These are phyloP conservation scores for Trichosporon ovoides DNA, from an alignment of 1,284 basidiomycete species.

Conservation along the genomic window DNA sequence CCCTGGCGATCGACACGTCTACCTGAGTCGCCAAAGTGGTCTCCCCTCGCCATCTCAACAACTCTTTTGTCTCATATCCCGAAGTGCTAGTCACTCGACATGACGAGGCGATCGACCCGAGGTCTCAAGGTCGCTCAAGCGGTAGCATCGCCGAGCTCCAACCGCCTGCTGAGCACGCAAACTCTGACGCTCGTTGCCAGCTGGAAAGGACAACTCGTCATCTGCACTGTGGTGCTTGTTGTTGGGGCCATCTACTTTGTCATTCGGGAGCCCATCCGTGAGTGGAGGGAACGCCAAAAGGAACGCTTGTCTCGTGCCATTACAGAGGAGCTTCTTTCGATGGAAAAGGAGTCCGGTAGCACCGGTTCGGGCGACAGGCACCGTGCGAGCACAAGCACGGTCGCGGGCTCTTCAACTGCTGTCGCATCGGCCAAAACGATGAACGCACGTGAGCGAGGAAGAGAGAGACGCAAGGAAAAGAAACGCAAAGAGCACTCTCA, in stretches of 20 bases:
- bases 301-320: conserved; percentile 28
- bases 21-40: not conserved
- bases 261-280: conserved; percentile 30
- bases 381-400: conserved; percentile 9
- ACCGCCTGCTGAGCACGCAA: conserved; percentile 29
- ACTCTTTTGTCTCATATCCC: no score
- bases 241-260: conserved; percentile 42
- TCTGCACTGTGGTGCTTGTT: conserved; percentile 37
- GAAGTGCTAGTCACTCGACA: no score
- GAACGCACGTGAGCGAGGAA: conserved; percentile 28
- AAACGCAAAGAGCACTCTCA: conserved; percentile 9
- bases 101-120: not conserved
- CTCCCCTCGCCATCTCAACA: not conserved
- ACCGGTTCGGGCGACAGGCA: conserved; percentile 10
- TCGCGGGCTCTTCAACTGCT: conserved; percentile 5
- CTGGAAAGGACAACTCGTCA: conserved; percentile 46
- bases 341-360: conserved; percentile 1
- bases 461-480: conserved; percentile 35
- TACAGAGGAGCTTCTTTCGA: conserved; percentile 31
- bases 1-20: not conserved
- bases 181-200: conserved; percentile 41
- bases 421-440: conserved; percentile 10
- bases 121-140: not conserved
- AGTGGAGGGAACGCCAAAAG: conserved; percentile 24
- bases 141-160: not conserved